Evolutionary conservation across 2,329 filamentous ascomycete species (phyloP).

Genomic region (Plectosphaerella cucumerina): DNA sequence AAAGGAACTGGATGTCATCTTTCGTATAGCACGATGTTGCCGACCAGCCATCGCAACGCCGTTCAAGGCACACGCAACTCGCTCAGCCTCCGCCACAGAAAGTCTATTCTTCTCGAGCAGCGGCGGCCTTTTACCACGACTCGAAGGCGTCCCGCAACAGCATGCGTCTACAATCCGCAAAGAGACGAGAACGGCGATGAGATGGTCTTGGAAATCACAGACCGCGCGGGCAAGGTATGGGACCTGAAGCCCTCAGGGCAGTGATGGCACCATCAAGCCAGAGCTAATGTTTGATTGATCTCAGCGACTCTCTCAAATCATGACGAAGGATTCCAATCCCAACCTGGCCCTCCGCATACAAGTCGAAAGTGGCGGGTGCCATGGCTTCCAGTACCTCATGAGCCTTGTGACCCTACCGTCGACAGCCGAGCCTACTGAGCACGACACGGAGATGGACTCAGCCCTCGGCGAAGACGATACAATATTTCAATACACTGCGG

Average conservation of each 20-base stretch:
- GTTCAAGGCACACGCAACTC: too few relatives aligned
- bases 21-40: conserved; percentile 5
- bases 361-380: conserved; percentile 91
- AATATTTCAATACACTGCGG: conserved; percentile 68
- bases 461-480: too few relatives aligned
- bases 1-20: neutral
- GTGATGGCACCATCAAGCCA: conserved; percentile 1
- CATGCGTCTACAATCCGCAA: conserved; percentile 64
- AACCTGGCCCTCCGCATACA: conserved; percentile 83
- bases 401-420: conserved; percentile 64
- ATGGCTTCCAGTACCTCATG: conserved; percentile 98
- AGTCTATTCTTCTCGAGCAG: neutral
- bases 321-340: conserved; percentile 67
- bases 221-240: conserved; percentile 71
- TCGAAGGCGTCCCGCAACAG: conserved; percentile 33
- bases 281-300: neutral
- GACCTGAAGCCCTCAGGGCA: neutral
- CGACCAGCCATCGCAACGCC: neutral
- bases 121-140: conserved; percentile 33
- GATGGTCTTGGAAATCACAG: conserved; percentile 79
- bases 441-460: too few relatives aligned
- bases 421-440: conserved; percentile 12
- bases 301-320: conserved; percentile 73
- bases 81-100: too few relatives aligned
- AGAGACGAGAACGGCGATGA: conserved; percentile 79